Percentiles rank a stretch among this genome's conserved stretches.
Evolutionary conservation across 768 basidiomycete species (phyloP).

Genomic region (Suillus cothurnatus): DNA sequence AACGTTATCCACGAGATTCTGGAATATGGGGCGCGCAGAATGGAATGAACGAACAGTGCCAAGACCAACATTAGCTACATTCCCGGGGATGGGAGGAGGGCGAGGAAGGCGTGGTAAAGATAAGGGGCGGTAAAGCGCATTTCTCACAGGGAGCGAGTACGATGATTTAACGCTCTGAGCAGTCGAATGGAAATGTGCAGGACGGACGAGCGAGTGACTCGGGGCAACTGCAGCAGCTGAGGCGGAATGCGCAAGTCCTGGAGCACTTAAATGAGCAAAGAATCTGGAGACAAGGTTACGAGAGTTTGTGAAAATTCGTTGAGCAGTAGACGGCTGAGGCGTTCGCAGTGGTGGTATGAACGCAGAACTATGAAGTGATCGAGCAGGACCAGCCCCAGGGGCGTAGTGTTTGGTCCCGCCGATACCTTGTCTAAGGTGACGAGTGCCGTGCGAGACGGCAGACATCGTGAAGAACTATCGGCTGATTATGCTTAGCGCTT

Average conservation of each 20-base stretch:
- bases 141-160: conserved; percentile 57
- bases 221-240: conserved; percentile 5
- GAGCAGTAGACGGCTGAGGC: conserved; percentile 37
- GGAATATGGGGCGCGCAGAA: conserved; percentile 72
- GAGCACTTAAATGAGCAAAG: conserved; percentile 58
- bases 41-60: conserved; percentile 78
- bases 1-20: conserved; percentile 77
- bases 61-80: conserved; percentile 69
- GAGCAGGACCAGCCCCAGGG: conserved; percentile 19
- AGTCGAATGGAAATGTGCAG: conserved; percentile 20
- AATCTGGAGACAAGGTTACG: conserved; percentile 57
- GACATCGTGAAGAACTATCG: conserved; percentile 19
- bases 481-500: too few relatives aligned
- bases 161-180: conserved; percentile 50
- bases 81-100: conserved; percentile 49
- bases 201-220: conserved; percentile 16
- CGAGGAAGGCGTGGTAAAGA: conserved; percentile 58
- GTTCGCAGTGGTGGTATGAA: conserved; percentile 36
- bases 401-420: conserved; percentile 12
- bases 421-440: conserved; percentile 29
- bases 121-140: conserved; percentile 50
- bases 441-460: conserved; percentile 26
- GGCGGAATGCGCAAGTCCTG: conserved; percentile 44
- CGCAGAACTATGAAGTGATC: conserved; percentile 50
- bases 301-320: conserved; percentile 54